Evolutionary conservation across 2,329 filamentous ascomycete species (phyloP).

Genomic region (Alternaria triticimaculans): DNA sequence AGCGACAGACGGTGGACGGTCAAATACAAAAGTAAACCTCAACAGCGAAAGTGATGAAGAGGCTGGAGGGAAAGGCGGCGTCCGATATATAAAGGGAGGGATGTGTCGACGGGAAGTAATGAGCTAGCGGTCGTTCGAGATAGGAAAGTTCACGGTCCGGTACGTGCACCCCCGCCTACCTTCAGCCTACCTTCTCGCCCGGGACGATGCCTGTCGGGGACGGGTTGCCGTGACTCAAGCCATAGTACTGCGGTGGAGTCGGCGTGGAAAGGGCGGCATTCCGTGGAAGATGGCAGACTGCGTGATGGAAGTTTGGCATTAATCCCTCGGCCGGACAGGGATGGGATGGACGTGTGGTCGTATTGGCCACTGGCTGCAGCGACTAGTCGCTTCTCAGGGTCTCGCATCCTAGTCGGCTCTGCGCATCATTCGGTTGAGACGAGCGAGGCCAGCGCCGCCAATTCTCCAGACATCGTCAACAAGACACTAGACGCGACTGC

Average conservation of each 20-base stretch:
- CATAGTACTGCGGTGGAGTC: constrained; percentile 11
- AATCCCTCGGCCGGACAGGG: constrained; percentile 6
- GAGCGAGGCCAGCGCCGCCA: constrained; percentile 12
- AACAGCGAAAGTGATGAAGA: constrained; percentile 40
- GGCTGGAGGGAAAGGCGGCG: constrained; percentile 18
- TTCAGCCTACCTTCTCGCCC: not conserved
- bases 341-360: not conserved
- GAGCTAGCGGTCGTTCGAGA: constrained; percentile 24
- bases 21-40: constrained; percentile 10
- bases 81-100: constrained; percentile 38
- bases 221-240: constrained; percentile 5
- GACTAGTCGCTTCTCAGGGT: constrained; percentile 10
- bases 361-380: not conserved
- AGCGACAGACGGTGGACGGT: constrained; percentile 30
- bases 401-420: not conserved
- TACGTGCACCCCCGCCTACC: constrained; percentile 11
- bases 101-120: constrained; percentile 24
- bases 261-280: constrained; percentile 5
- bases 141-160: constrained; percentile 18
- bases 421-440: constrained; percentile 5
- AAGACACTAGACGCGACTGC: constrained; percentile 16
- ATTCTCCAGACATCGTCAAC: constrained; percentile 18
- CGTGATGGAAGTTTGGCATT: not conserved
- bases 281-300: not conserved
- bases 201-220: constrained; percentile 6